These are phyloP conservation scores for Pleurotus tuoliensis DNA, from an alignment of 768 basidiomycete species.

Conservation along the genomic window DNA sequence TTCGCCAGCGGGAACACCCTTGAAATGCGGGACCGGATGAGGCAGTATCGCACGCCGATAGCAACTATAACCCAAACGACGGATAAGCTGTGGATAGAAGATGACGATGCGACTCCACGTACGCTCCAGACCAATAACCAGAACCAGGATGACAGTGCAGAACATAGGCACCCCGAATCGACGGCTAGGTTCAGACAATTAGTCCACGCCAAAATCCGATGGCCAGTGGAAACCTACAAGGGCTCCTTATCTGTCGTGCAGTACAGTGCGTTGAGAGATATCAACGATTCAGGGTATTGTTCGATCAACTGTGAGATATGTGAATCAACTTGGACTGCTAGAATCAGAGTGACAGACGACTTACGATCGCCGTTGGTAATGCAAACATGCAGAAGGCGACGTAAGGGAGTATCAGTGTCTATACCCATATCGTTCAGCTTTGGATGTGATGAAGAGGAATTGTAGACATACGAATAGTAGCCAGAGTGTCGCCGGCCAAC, in stretches of 20 bases:
- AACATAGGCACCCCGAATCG: slow-evolving; percentile 38
- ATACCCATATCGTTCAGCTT: neutral
- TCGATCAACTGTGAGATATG: slow-evolving; percentile 12
- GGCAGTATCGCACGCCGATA: slow-evolving; percentile 40
- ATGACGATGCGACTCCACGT: neutral
- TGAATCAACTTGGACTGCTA: neutral
- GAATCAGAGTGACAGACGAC: slow-evolving; percentile 21
- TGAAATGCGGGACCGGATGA: slow-evolving; percentile 32
- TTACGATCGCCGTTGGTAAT: slow-evolving; percentile 21
- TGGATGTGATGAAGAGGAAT: neutral
- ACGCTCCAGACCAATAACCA: slow-evolving; percentile 47
- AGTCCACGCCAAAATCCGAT: neutral
- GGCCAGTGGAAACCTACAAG: slow-evolving; percentile 28
- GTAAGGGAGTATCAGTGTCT: slow-evolving; percentile 28
- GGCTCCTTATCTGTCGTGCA: slow-evolving; percentile 33
- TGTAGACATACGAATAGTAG: slow-evolving; percentile 12
- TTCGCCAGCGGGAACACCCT: slow-evolving; percentile 37
- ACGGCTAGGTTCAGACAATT: slow-evolving; percentile 12
- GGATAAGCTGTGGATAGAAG: too few species aligned
- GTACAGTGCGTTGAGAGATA: slow-evolving; percentile 43
- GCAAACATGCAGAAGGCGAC: slow-evolving; percentile 39
- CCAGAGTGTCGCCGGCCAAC: slow-evolving; percentile 8
- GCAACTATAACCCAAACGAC: slow-evolving; percentile 27
- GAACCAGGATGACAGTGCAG: slow-evolving; percentile 33
- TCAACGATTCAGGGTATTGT: slow-evolving; percentile 19